Percentiles rank a stretch among this genome's conserved stretches.
These are phyloP conservation scores for Viola pubescens DNA, from an alignment of 441 rosid genomes.

Conservation along the genomic window DNA sequence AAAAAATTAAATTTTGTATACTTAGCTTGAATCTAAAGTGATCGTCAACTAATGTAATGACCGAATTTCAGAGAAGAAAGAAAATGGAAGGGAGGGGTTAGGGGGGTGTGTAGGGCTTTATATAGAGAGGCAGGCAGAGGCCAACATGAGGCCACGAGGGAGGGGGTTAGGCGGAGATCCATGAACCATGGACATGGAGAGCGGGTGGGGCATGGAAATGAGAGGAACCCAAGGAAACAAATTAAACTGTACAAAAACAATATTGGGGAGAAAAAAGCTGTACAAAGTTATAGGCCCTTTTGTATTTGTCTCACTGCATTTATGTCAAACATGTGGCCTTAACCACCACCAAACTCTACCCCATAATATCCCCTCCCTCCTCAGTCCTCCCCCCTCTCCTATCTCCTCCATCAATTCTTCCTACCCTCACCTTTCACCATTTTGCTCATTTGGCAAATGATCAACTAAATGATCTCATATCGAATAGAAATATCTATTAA, in stretches of 20 bases:
- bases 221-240: conserved; percentile 39
- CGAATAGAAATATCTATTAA: too few relatives aligned
- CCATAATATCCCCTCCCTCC: conserved; percentile 4
- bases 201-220: conserved; percentile 28
- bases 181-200: conserved; percentile 22
- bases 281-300: conserved; percentile 13
- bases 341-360: conserved; percentile 25
- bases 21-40: too few relatives aligned
- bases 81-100: background rate
- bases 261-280: conserved; percentile 10
- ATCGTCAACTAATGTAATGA: background rate
- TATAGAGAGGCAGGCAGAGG: conserved; percentile 22
- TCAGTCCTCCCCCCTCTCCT: conserved; percentile 1
- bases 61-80: background rate
- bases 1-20: too few relatives aligned
- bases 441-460: background rate
- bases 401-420: conserved; percentile 1
- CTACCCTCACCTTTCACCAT: background rate
- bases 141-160: conserved; percentile 32
- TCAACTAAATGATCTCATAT: too few relatives aligned
- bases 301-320: conserved; percentile 32
- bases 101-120: background rate
- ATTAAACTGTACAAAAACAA: conserved; percentile 27
- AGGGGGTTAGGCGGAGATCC: conserved; percentile 30
- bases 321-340: conserved; percentile 42